Conservation (phyloP, 2,329 filamentous ascomycete genomes). For the Tolypocladium nubicola region DNA sequence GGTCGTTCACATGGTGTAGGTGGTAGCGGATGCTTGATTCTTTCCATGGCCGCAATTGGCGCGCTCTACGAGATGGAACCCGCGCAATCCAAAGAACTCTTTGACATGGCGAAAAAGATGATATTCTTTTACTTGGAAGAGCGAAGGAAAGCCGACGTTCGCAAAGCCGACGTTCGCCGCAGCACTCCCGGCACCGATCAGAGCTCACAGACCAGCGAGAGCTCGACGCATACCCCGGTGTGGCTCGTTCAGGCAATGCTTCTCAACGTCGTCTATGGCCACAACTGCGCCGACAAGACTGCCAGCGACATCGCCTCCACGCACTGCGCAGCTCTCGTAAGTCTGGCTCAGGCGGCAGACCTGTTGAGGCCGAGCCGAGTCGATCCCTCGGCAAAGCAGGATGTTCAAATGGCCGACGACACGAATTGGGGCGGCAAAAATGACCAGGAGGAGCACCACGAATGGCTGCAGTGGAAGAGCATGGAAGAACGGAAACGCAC, state of each 20-base stretch:
- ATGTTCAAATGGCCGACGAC: slow-evolving; percentile 48
- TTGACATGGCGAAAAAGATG: slow-evolving; percentile 91
- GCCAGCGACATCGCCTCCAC: slow-evolving; percentile 87
- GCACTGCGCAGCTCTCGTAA: slow-evolving; percentile 83
- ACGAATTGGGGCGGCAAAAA: slow-evolving; percentile 33
- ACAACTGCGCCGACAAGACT: slow-evolving; percentile 86
- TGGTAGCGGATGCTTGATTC: slow-evolving; percentile 73
- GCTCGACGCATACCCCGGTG: slow-evolving; percentile 65
- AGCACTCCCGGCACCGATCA: slow-evolving; percentile 37
- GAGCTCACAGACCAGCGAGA: slow-evolving; percentile 40
- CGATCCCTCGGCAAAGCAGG: slow-evolving; percentile 35
- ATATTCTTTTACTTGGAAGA: slow-evolving; percentile 90
- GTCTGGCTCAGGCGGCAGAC: slow-evolving; percentile 81
- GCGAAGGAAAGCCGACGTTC: slow-evolving; percentile 73
- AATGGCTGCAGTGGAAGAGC: slow-evolving; percentile 81
- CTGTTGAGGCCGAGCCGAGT: slow-evolving; percentile 40
- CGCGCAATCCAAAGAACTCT: slow-evolving; percentile 69
- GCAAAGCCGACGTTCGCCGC: slow-evolving; percentile 48
- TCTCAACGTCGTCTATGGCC: slow-evolving; percentile 88
- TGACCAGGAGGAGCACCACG: slow-evolving; percentile 38
- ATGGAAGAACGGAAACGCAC: slow-evolving; percentile 88
- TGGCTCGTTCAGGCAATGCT: slow-evolving; percentile 98
- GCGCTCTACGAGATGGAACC: slow-evolving; percentile 82
- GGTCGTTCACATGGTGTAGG: slow-evolving; percentile 52
- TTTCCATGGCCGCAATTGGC: slow-evolving; percentile 72